phyloP scores from a whole-genome alignment of 805 yeast species.

The Wickerhamiella kurtzmanii region DNA sequence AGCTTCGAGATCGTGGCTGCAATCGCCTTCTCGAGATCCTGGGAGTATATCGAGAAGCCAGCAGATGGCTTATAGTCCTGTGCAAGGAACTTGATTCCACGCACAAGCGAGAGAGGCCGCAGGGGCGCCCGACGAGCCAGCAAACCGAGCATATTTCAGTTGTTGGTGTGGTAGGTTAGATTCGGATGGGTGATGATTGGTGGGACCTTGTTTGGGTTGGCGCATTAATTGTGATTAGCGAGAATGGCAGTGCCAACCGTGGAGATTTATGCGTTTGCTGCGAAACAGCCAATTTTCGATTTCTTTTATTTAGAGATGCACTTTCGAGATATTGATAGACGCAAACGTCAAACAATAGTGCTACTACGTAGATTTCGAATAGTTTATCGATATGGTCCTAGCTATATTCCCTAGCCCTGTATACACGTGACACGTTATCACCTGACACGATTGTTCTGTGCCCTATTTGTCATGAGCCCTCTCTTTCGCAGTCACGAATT shows the following conservation, averaged over 20 bases:
- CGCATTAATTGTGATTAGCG: too few relatives aligned
- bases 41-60: constrained; percentile 17
- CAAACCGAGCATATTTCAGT: neutral
- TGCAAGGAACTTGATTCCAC: constrained; percentile 20
- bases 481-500: neutral
- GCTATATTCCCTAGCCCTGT: neutral
- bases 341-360: too few relatives aligned
- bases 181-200: neutral
- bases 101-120: constrained; percentile 2
- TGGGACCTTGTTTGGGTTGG: neutral
- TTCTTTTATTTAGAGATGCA: too few relatives aligned
- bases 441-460: neutral
- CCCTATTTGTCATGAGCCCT: neutral
- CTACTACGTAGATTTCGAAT: too few relatives aligned
- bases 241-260: neutral
- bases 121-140: constrained; percentile 1
- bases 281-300: too few relatives aligned
- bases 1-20: constrained; percentile 47
- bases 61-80: constrained; percentile 23
- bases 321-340: too few relatives aligned
- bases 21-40: constrained; percentile 45
- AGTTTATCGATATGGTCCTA: too few relatives aligned
- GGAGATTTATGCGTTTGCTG: neutral
- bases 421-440: neutral
- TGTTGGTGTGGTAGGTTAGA: neutral